Evolutionary conservation across 2,329 filamentous ascomycete genomes (phyloP).

Genomic region (Xylaria sp.): DNA sequence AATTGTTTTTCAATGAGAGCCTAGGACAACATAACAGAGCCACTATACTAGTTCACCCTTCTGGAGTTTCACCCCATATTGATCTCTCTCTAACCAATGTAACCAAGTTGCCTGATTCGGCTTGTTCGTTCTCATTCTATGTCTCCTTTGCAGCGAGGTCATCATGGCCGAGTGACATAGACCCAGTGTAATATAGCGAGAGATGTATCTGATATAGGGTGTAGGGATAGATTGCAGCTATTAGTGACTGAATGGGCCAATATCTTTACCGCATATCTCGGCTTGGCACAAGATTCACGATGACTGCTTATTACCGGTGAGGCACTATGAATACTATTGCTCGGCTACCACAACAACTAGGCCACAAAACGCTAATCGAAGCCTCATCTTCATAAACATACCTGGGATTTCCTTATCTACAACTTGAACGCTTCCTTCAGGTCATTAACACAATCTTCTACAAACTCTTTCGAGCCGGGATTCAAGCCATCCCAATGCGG

Average conservation of each 20-base stretch:
- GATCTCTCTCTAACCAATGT: no score
- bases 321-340: neutral
- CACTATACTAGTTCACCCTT: no score
- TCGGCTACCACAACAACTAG: neutral
- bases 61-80: no score
- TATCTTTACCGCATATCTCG: neutral
- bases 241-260: neutral
- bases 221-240: no score
- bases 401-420: neutral
- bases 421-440: slow-evolving; percentile 44
- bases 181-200: no score
- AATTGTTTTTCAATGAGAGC: no score
- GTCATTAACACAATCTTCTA: slow-evolving; percentile 49
- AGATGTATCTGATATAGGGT: no score
- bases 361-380: neutral
- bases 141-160: no score
- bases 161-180: no score
- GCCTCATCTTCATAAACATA: neutral
- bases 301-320: neutral
- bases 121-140: no score
- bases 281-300: neutral
- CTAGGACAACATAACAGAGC: no score
- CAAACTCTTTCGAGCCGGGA: slow-evolving; percentile 50
- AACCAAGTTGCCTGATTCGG: no score
- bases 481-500: slow-evolving; percentile 51